A percentile compares a stretch with the other conserved stretches of the same genome.
These are phyloP conservation scores for Kalmusia sp. DNA, from an alignment of 2,329 filamentous ascomycete genomes.

Conservation along the genomic window DNA sequence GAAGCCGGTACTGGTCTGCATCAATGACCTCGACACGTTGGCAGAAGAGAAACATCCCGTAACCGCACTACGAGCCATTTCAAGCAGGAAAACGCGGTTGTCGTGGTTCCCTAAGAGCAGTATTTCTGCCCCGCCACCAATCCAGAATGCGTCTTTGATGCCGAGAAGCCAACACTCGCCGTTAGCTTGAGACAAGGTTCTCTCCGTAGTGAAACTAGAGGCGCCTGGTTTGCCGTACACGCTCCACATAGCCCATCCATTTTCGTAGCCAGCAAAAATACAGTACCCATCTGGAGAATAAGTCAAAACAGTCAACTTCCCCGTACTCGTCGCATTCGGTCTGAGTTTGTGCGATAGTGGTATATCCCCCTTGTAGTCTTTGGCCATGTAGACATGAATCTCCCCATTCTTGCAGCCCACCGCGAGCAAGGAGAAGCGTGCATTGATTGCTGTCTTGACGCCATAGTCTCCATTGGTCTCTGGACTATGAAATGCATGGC, in stretches of 20 bases:
- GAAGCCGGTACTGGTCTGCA: slow-evolving; percentile 86
- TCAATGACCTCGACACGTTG: slow-evolving; percentile 85
- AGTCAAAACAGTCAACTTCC: slow-evolving; percentile 73
- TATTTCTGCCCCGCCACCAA: slow-evolving; percentile 86
- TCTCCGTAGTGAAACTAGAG: slow-evolving; percentile 79
- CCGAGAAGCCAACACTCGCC: slow-evolving; percentile 86
- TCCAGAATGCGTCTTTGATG: slow-evolving; percentile 80
- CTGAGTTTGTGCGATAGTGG: slow-evolving; percentile 81
- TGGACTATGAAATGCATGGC: slow-evolving; percentile 88
- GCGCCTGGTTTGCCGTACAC: slow-evolving; percentile 92
- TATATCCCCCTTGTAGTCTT: slow-evolving; percentile 93
- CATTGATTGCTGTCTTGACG: slow-evolving; percentile 83
- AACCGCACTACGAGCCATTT: slow-evolving; percentile 93
- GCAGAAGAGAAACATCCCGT: slow-evolving; percentile 90
- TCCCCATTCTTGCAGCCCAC: slow-evolving; percentile 81
- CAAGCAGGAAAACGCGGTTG: slow-evolving; percentile 83
- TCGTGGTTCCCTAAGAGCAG: slow-evolving; percentile 74
- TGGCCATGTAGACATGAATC: slow-evolving; percentile 88
- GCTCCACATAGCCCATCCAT: slow-evolving; percentile 96
- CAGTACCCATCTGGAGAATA: slow-evolving; percentile 98
- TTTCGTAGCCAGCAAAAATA: slow-evolving; percentile 89
- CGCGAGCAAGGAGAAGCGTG: slow-evolving; percentile 90
- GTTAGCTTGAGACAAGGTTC: slow-evolving; percentile 68
- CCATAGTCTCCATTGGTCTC: slow-evolving; percentile 66
- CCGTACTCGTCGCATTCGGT: slow-evolving; percentile 74